phyloP scores from a whole-genome alignment of 2,329 filamentous ascomycete genomes.

The Pyrenochaeta sp. region DNA sequence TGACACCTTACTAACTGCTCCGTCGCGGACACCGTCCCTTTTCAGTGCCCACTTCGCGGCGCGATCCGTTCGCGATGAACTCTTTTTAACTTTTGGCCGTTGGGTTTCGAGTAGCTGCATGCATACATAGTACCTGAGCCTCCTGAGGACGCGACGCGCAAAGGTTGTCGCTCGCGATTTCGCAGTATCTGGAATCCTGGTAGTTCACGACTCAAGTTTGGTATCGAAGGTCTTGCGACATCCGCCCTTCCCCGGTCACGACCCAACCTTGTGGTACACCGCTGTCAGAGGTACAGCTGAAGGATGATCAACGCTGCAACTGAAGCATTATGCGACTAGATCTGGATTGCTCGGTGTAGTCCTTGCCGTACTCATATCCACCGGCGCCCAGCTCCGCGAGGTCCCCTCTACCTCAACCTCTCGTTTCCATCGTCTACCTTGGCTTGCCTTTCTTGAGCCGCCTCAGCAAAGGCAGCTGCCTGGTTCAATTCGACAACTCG shows the following conservation, averaged over 20 bases:
- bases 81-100: too few species aligned
- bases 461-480: not conserved
- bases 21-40: not conserved
- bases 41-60: not conserved
- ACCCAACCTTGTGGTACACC: not conserved
- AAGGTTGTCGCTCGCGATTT: too few species aligned
- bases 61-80: not conserved
- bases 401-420: not conserved
- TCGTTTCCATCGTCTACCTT: not conserved
- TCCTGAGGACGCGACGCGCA: too few species aligned
- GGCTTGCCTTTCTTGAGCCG: not conserved
- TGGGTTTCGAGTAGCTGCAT: too few species aligned
- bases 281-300: not conserved
- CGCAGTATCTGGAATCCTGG: too few species aligned
- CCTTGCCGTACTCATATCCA: not conserved
- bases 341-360: not conserved
- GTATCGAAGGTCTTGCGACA: not conserved
- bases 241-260: not conserved
- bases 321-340: not conserved
- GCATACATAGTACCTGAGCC: too few species aligned
- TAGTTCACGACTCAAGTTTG: not conserved
- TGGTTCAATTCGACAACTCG: not conserved
- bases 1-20: not conserved
- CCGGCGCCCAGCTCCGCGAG: not conserved
- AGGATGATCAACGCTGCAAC: not conserved